Percentiles rank a stretch among this genome's conserved stretches.
Evolutionary conservation across 306 rosid species (phyloP).

Genomic region (Hippophae gyantsensis): DNA sequence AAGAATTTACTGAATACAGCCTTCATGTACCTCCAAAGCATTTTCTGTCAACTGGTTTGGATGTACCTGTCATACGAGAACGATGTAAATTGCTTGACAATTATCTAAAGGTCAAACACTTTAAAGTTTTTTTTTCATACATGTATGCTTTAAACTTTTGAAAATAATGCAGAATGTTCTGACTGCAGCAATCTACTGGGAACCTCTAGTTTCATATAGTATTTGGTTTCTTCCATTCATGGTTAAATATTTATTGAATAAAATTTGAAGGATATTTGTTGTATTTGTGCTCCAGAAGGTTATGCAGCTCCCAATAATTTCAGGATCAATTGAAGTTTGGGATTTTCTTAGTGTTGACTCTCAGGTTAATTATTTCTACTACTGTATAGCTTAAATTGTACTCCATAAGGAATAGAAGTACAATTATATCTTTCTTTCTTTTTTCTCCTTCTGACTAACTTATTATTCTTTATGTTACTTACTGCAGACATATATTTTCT

Average conservation of each 20-base stretch:
- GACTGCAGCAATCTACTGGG: conserved; percentile 16
- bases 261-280: conserved; percentile 16
- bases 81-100: conserved; percentile 75
- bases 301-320: conserved; percentile 85
- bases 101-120: conserved; percentile 66
- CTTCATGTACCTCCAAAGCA: conserved; percentile 98
- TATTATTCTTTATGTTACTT: conserved; percentile 14
- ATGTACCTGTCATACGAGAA: conserved; percentile 75
- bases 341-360: conserved; percentile 98
- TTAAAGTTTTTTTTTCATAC: not conserved
- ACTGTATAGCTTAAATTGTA: conserved; percentile 8
- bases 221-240: conserved; percentile 12
- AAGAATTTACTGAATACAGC: conserved; percentile 81
- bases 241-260: conserved; percentile 14
- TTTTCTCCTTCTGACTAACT: not conserved
- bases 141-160: not conserved
- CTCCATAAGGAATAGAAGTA: not conserved
- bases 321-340: conserved; percentile 99
- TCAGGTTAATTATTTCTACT: conserved; percentile 52
- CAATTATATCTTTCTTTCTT: conserved; percentile 2
- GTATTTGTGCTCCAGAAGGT: conserved; percentile 53
- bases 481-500: conserved; percentile 82
- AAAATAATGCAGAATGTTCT: conserved; percentile 9
- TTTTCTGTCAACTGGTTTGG: conserved; percentile 89
- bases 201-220: conserved; percentile 11